Evolutionary conservation across 2,329 filamentous ascomycete species (phyloP), one percentile per base, ranked within the genome.

Genomic region (Periconia macrospinosa): DNA sequence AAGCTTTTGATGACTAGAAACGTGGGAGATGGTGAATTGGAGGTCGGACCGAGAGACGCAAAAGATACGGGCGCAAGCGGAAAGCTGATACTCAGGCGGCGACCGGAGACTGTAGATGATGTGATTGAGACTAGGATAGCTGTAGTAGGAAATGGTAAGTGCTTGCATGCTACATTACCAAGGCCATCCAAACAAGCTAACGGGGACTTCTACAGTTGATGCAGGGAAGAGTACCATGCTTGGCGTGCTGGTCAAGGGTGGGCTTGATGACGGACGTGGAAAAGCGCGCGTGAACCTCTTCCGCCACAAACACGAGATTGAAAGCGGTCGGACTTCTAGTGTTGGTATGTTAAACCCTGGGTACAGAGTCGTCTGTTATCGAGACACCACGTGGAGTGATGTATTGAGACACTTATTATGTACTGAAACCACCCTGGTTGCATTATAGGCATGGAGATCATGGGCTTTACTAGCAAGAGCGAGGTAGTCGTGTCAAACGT

Each of bases 151-250:
- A 99, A 99, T 78, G 91, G 85, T 87, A 71, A 70, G 79, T 20
- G n/a, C 11, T 11, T n/a, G 11, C 44, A 11, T 8, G n/a, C 40
- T 47, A 30, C 19, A 27, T 37, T 14, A 5, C 19, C 20, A 11
- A 14, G 8, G 9, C 13, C 18, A 23, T 8, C 2, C 42, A 19
- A 9, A 11, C 8, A 27, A 27, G 17, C 19, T 20, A 18, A 23
- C 18, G 40, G 10, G n/a, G 27, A 23, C 56, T 66, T 14, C 1
- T 18, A 46, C 58, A 87, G 89, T 99, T 50, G 94, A 99, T 72
- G 94, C 94, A 10, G 94, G 94, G 0, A 99, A 99, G 77, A 96
- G 91, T 70, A 97, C 94, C 27, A 89, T 97, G 84, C 80, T 99
- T 2, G 94, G 94, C 42, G 94, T 99, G 1, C 80, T 99, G 6